Percentiles rank a stretch among this genome's conserved stretches.
phyloP scores from a whole-genome alignment of 306 rosid genomes.

The Corylus heterophylla region DNA sequence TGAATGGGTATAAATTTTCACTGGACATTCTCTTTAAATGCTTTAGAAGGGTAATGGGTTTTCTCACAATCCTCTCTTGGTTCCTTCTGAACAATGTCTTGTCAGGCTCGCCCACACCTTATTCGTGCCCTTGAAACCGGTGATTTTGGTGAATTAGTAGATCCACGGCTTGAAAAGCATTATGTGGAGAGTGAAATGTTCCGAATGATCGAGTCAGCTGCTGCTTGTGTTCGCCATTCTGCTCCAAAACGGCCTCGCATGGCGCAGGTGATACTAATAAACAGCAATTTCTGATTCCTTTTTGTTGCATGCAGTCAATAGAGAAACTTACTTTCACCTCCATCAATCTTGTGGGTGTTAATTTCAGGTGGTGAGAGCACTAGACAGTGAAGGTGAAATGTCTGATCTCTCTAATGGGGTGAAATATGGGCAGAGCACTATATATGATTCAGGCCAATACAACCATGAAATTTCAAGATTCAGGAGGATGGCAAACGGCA shows the following conservation, averaged over 20 bases:
- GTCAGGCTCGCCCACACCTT: constrained; percentile 90
- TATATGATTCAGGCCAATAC: constrained; percentile 71
- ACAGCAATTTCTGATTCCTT: background rate
- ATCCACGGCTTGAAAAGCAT: constrained; percentile 60
- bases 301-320: background rate
- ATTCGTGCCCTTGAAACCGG: constrained; percentile 64
- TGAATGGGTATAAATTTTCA: constrained; percentile 80
- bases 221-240: constrained; percentile 91
- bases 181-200: constrained; percentile 70
- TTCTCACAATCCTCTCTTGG: constrained; percentile 1
- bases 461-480: constrained; percentile 60
- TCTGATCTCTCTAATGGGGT: constrained; percentile 85
- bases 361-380: constrained; percentile 77
- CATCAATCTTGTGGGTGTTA: constrained; percentile 1
- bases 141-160: constrained; percentile 55
- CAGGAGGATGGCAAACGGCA: constrained; percentile 57
- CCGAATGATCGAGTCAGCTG: constrained; percentile 90
- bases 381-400: constrained; percentile 63
- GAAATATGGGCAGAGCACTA: constrained; percentile 78
- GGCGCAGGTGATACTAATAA: constrained; percentile 66
- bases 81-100: constrained; percentile 21
- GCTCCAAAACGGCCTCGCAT: constrained; percentile 88
- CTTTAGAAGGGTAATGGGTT: background rate
- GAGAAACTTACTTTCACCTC: background rate
- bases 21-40: background rate